Percentiles rank a stretch among this genome's conserved stretches.
These are phyloP conservation scores for Gilbertella persicaria DNA, from an alignment of 371 early-diverging fungal genomes.

Conservation along the genomic window DNA sequence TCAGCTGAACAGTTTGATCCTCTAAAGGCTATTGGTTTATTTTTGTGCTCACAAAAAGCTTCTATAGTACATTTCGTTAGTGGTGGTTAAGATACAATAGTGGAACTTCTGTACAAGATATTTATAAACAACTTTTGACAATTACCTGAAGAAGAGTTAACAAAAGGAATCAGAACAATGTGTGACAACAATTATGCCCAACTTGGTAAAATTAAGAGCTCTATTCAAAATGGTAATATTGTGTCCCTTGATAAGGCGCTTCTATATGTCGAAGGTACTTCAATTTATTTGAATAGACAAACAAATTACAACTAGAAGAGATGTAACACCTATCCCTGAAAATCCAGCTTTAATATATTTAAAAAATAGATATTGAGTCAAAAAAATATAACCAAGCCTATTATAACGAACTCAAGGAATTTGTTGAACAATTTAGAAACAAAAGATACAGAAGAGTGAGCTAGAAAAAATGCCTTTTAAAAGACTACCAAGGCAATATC, in stretches of 20 bases:
- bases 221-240: slow-evolving; percentile 12
- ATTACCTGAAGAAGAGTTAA: slow-evolving; percentile 8
- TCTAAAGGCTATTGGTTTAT: too few species aligned
- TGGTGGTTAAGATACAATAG: slow-evolving; percentile 5
- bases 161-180: slow-evolving; percentile 13
- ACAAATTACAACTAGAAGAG: slow-evolving; percentile 14
- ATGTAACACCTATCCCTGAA: slow-evolving; percentile 13
- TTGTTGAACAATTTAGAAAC: slow-evolving; percentile 15
- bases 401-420: slow-evolving; percentile 12
- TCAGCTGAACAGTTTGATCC: too few species aligned
- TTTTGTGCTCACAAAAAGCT: too few species aligned
- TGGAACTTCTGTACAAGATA: slow-evolving; percentile 9
- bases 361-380: slow-evolving; percentile 13
- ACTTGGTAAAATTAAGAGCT: slow-evolving; percentile 17
- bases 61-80: slow-evolving; percentile 5
- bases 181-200: slow-evolving; percentile 14
- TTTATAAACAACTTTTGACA: slow-evolving; percentile 9
- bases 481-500: slow-evolving; percentile 13
- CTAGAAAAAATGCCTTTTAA: slow-evolving; percentile 10
- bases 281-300: slow-evolving; percentile 14
- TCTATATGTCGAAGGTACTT: slow-evolving; percentile 16
- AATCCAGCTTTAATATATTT: slow-evolving; percentile 13
- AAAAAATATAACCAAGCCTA: slow-evolving; percentile 16
- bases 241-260: slow-evolving; percentile 15
- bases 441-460: slow-evolving; percentile 11